These are phyloP conservation scores for Platanthera zijinensis DNA, from an alignment of 106 monocot species.

Conservation along the genomic window DNA sequence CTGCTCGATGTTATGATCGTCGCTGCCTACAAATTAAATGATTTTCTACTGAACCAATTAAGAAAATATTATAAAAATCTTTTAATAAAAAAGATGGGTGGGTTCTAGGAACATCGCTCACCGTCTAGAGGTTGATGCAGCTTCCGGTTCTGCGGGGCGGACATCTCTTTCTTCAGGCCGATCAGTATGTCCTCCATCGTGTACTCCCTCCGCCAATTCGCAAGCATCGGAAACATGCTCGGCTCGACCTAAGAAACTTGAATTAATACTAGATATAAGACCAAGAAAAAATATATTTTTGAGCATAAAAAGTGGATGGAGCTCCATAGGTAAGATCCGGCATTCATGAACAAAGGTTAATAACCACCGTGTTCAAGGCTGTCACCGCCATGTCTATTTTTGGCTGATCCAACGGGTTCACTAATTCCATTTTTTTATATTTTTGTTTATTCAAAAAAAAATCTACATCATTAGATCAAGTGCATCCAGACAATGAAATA, in stretches of 20 bases:
- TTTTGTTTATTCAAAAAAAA: no score
- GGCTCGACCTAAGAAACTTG: constrained; percentile 48
- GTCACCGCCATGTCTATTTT: no score
- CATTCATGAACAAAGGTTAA: no score
- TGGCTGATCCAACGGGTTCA: no score
- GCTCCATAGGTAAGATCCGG: no score
- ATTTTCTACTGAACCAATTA: background rate
- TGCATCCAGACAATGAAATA: no score
- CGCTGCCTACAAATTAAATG: constrained; percentile 31
- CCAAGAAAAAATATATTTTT: background rate
- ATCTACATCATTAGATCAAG: no score
- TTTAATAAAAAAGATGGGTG: background rate
- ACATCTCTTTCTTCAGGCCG: constrained; percentile 68
- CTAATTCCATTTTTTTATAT: no score
- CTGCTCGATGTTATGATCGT: constrained; percentile 53
- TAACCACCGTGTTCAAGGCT: no score
- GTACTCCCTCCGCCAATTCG: constrained; percentile 60
- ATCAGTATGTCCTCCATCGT: constrained; percentile 72
- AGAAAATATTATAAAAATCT: background rate
- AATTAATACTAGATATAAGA: background rate
- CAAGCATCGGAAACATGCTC: constrained; percentile 53
- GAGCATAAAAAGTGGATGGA: no score
- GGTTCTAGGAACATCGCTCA: constrained; percentile 1
- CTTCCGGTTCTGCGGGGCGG: constrained; percentile 57
- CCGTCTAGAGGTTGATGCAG: constrained; percentile 61